Conservation (phyloP, 2,329 filamentous ascomycete genomes). For the Colletotrichum sp. region DNA sequence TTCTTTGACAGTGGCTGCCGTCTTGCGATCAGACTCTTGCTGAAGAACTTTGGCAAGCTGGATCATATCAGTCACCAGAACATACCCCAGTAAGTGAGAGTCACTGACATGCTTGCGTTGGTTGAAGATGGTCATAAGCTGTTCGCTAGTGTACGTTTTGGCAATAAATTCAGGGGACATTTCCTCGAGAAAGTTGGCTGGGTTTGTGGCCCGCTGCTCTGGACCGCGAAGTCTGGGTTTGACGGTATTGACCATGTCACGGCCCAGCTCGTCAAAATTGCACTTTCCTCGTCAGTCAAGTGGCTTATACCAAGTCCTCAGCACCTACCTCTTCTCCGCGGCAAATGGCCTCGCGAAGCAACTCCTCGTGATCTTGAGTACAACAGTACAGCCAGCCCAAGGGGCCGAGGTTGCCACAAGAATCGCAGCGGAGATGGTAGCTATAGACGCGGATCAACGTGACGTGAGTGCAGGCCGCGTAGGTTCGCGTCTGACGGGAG, state of each 20-base stretch:
- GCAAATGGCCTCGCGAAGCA: conserved; percentile 34
- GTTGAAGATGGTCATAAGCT: conserved; percentile 51
- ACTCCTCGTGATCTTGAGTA: conserved; percentile 62
- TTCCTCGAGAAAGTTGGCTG: conserved; percentile 49
- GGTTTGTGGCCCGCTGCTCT: conserved; percentile 44
- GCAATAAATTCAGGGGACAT: conserved; percentile 43
- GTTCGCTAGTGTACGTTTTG: conserved; percentile 47
- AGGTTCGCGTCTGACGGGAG: neutral
- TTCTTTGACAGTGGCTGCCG: neutral
- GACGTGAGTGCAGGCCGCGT: conserved; percentile 64
- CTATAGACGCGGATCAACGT: conserved; percentile 71
- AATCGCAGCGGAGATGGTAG: conserved; percentile 54
- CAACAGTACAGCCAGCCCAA: conserved; percentile 80
- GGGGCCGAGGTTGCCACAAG: conserved; percentile 59
- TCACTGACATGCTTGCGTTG: conserved; percentile 54
- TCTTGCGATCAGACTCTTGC: conserved; percentile 5
- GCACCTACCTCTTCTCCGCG: conserved; percentile 31
- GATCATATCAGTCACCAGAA: too few relatives aligned
- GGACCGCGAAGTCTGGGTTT: conserved; percentile 42
- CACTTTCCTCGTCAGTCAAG: conserved; percentile 26
- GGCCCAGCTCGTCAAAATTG: conserved; percentile 40
- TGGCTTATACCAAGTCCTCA: conserved; percentile 9
- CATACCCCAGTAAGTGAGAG: neutral
- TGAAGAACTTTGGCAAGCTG: conserved; percentile 13
- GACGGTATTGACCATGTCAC: conserved; percentile 34